These are phyloP conservation scores for Staphylotrichum longicolle DNA, from an alignment of 495 filamentous ascomycete species.

Conservation along the genomic window DNA sequence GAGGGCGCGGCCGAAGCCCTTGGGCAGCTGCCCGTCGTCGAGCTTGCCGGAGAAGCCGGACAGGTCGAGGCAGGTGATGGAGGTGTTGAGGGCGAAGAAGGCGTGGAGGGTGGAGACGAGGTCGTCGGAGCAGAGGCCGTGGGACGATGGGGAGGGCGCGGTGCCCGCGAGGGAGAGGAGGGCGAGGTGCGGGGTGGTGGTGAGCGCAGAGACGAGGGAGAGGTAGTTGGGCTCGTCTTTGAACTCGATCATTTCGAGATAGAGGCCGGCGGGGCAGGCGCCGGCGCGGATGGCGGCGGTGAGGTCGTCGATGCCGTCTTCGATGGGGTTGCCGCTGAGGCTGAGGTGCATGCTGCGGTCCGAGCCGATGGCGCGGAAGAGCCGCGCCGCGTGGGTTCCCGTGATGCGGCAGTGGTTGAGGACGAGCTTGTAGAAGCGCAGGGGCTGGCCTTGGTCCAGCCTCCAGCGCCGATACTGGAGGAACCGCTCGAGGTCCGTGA, in stretches of 20 bases:
- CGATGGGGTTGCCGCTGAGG: constrained; percentile 78
- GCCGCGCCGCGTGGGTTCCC: constrained; percentile 70
- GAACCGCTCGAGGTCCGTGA: constrained; percentile 54
- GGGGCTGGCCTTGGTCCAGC: constrained; percentile 60
- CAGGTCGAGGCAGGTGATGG: constrained; percentile 75
- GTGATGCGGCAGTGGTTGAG: constrained; percentile 80
- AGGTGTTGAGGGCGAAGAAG: constrained; percentile 76
- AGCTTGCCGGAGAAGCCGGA: constrained; percentile 87
- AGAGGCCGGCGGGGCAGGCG: constrained; percentile 67
- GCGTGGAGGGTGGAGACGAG: constrained; percentile 70
- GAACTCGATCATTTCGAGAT: constrained; percentile 83
- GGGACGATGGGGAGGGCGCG: constrained; percentile 74
- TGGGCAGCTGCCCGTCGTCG: constrained; percentile 80
- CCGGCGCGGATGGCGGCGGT: constrained; percentile 64
- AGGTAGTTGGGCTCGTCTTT: constrained; percentile 73
- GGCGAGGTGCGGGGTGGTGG: constrained; percentile 67
- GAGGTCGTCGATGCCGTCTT: constrained; percentile 66
- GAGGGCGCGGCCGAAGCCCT: constrained; percentile 75
- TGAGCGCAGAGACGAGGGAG: constrained; percentile 67
- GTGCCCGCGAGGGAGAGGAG: constrained; percentile 87
- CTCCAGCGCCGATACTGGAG: constrained; percentile 46
- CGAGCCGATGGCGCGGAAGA: constrained; percentile 70
- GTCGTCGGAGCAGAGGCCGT: constrained; percentile 50
- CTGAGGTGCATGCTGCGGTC: constrained; percentile 70
- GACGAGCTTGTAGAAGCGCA: constrained; percentile 62